Evolutionary conservation across 1,284 basidiomycete genomes (phyloP).

Genomic region (Anthracocystis walkeri): DNA sequence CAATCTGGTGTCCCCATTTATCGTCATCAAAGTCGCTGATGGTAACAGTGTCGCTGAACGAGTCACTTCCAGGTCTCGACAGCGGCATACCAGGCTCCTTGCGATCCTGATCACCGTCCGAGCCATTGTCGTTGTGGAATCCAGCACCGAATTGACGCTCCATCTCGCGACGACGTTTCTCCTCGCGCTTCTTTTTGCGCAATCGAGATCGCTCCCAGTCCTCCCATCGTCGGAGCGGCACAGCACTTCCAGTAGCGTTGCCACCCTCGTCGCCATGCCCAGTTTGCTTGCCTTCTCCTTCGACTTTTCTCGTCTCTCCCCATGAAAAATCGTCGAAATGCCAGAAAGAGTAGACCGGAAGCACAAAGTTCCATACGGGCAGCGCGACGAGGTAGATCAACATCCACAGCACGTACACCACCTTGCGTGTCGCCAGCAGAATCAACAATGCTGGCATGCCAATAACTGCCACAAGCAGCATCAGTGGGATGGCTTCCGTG

Average conservation of each 20-base stretch:
- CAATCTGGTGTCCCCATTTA: slow-evolving; percentile 80
- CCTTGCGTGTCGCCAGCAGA: slow-evolving; percentile 90
- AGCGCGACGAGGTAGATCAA: slow-evolving; percentile 82
- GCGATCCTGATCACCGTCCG: slow-evolving; percentile 50
- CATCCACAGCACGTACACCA: slow-evolving; percentile 98
- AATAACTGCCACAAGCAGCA: slow-evolving; percentile 88
- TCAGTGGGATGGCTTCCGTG: slow-evolving; percentile 91
- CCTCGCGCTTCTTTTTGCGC: slow-evolving; percentile 89
- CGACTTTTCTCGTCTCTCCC: slow-evolving; percentile 98
- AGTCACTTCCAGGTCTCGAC: slow-evolving; percentile 44
- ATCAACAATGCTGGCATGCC: slow-evolving; percentile 94
- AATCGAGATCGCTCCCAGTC: slow-evolving; percentile 98
- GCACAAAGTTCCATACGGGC: slow-evolving; percentile 74
- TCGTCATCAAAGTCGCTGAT: slow-evolving; percentile 79
- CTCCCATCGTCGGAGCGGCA: slow-evolving; percentile 95
- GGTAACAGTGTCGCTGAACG: slow-evolving; percentile 41
- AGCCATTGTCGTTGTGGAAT: slow-evolving; percentile 75
- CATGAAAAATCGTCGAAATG: slow-evolving; percentile 99
- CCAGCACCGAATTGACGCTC: slow-evolving; percentile 74
- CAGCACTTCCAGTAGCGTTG: slow-evolving; percentile 74
- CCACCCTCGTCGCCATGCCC: slow-evolving; percentile 80
- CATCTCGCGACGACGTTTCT: slow-evolving; percentile 74
- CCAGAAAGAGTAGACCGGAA: slow-evolving; percentile 94
- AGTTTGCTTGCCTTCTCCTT: slow-evolving; percentile 73
- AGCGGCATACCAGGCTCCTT: slow-evolving; percentile 43